These are phyloP conservation scores for Dinochytrium kinnereticum DNA, from an alignment of 371 early-diverging fungal genomes.

Conservation along the genomic window DNA sequence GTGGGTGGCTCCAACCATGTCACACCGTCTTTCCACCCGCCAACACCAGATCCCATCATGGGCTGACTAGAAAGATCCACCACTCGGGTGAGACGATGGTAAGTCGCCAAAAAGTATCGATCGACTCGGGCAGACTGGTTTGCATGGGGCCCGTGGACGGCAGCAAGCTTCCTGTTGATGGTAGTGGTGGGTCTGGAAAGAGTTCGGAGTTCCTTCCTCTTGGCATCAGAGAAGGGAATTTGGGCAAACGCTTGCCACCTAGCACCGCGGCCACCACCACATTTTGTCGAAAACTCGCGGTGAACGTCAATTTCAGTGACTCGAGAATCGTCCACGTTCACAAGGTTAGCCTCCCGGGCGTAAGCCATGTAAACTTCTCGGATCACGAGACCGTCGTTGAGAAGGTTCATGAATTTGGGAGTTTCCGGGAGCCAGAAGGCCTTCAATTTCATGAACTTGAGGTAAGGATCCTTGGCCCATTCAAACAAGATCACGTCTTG, in stretches of 20 bases:
- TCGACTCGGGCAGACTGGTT: slow-evolving; percentile 30
- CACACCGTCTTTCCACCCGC: slow-evolving; percentile 61
- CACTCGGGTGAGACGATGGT: slow-evolving; percentile 52
- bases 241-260: slow-evolving; percentile 60
- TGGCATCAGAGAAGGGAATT: slow-evolving; percentile 59
- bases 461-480: slow-evolving; percentile 66
- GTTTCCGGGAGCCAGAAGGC: slow-evolving; percentile 66
- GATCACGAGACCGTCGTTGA: slow-evolving; percentile 60
- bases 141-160: slow-evolving; percentile 42
- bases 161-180: slow-evolving; percentile 57
- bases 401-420: slow-evolving; percentile 56
- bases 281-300: slow-evolving; percentile 46
- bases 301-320: slow-evolving; percentile 57
- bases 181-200: slow-evolving; percentile 39
- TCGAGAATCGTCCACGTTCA: slow-evolving; percentile 53
- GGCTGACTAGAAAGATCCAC: slow-evolving; percentile 56
- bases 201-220: slow-evolving; percentile 43
- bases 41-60: slow-evolving; percentile 56
- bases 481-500: slow-evolving; percentile 60
- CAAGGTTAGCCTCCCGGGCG: slow-evolving; percentile 56
- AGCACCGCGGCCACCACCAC: slow-evolving; percentile 16
- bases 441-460: slow-evolving; percentile 67
- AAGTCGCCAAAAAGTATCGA: slow-evolving; percentile 61
- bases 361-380: slow-evolving; percentile 61
- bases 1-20: slow-evolving; percentile 55